phyloP scores from a whole-genome alignment of 2,329 filamentous ascomycete genomes.

The Trichoderma lentiforme region DNA sequence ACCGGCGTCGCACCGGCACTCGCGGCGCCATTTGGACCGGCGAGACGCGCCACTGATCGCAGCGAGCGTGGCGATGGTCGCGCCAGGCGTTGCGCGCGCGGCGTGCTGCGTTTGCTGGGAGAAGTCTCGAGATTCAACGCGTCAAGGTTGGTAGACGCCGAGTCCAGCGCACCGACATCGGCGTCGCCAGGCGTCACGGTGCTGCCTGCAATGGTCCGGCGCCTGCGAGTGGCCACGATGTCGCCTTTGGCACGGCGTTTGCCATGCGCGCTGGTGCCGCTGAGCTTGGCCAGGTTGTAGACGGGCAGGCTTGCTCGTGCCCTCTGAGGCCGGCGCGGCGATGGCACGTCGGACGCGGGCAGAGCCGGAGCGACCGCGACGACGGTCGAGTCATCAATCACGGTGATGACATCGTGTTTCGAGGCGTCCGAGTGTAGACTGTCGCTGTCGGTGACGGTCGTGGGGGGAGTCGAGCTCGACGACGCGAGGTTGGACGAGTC shows the following conservation, averaged over 20 bases:
- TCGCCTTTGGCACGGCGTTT: conserved; percentile 54
- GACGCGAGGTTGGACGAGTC: conserved; percentile 53
- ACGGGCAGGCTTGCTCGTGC: conserved; percentile 54
- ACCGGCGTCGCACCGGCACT: conserved; percentile 26
- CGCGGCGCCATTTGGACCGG: conserved; percentile 32
- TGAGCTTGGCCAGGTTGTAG: conserved; percentile 64
- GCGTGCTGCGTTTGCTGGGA: conserved; percentile 36
- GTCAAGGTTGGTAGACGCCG: conserved; percentile 36
- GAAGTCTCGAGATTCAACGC: conserved; percentile 46
- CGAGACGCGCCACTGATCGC: conserved; percentile 44
- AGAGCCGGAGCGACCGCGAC: neutral
- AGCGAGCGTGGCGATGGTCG: conserved; percentile 31
- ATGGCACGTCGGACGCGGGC: conserved; percentile 22
- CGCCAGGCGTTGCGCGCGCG: conserved; percentile 33
- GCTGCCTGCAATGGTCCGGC: conserved; percentile 45
- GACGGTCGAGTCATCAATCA: conserved; percentile 29
- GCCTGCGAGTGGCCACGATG: conserved; percentile 41
- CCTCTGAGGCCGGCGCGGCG: conserved; percentile 51
- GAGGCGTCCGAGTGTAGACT: conserved; percentile 51
- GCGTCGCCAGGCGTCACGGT: conserved; percentile 29
- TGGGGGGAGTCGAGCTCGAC: conserved; percentile 61
- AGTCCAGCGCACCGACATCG: conserved; percentile 24
- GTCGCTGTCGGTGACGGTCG: conserved; percentile 60
- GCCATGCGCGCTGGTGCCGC: conserved; percentile 59
- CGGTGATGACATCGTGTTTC: conserved; percentile 38